Evolutionary conservation across 495 filamentous ascomycete species (phyloP).

Genomic region (Penicillium atrosanguineum): DNA sequence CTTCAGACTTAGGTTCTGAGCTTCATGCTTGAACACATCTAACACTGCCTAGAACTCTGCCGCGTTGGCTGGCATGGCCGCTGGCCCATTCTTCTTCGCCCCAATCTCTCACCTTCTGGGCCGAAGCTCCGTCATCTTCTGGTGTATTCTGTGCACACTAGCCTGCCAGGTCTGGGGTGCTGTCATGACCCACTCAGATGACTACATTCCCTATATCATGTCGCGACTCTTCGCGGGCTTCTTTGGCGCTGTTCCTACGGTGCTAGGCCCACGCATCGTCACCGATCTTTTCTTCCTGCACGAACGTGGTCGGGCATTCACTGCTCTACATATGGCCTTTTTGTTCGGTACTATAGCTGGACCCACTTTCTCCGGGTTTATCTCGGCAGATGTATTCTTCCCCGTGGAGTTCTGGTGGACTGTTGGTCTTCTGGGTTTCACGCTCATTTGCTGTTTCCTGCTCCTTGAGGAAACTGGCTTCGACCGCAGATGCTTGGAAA

Average conservation of each 20-base stretch:
- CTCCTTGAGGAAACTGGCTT: constrained; percentile 48
- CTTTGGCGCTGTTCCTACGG: constrained; percentile 37
- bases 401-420: constrained; percentile 53
- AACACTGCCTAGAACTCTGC: constrained; percentile 33
- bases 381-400: constrained; percentile 40
- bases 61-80: constrained; percentile 39
- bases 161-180: constrained; percentile 41
- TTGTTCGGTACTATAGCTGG: constrained; percentile 41
- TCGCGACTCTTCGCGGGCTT: constrained; percentile 43
- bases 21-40: background rate
- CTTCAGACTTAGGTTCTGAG: background rate
- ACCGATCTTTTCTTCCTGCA: constrained; percentile 49
- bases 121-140: constrained; percentile 43
- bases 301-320: constrained; percentile 46
- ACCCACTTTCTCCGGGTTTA: constrained; percentile 47
- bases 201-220: constrained; percentile 44
- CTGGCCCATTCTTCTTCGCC: constrained; percentile 43
- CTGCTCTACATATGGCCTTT: constrained; percentile 37
- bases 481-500: constrained; percentile 17
- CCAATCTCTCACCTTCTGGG: constrained; percentile 39
- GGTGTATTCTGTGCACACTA: constrained; percentile 37
- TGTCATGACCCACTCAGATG: constrained; percentile 36
- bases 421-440: constrained; percentile 36
- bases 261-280: constrained; percentile 39
- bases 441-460: constrained; percentile 41